A percentile compares a stretch with the other conserved stretches of the same genome.
Evolutionary conservation across 2,329 filamentous ascomycete genomes (phyloP).

Genomic region (Alternaria atra): DNA sequence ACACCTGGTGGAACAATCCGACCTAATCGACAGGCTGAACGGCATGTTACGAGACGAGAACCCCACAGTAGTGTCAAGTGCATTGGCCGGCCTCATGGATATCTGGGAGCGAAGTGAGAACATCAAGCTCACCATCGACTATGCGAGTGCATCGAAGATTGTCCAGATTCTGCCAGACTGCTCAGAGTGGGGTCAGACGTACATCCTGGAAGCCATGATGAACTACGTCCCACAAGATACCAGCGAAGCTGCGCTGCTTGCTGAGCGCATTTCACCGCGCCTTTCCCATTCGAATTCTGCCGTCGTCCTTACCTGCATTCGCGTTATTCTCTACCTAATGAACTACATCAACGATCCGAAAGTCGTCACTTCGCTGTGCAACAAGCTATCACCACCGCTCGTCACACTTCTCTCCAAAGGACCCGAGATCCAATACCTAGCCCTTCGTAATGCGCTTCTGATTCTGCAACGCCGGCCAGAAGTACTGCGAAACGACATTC

Average conservation of each 20-base stretch:
- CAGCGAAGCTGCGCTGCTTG: slow-evolving; percentile 84
- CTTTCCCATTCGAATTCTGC: slow-evolving; percentile 97
- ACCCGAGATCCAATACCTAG: slow-evolving; percentile 97
- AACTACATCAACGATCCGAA: slow-evolving; percentile 96
- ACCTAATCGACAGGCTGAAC: slow-evolving; percentile 92
- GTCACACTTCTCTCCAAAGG: slow-evolving; percentile 96
- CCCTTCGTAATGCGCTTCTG: slow-evolving; percentile 88
- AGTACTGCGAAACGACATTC: slow-evolving; percentile 93
- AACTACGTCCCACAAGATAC: slow-evolving; percentile 95
- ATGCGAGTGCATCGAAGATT: slow-evolving; percentile 96
- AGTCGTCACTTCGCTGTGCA: slow-evolving; percentile 84
- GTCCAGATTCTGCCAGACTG: slow-evolving; percentile 95
- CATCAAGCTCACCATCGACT: slow-evolving; percentile 98
- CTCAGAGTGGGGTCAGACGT: slow-evolving; percentile 99
- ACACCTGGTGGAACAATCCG: slow-evolving; percentile 86
- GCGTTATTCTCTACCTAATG: slow-evolving; percentile 96
- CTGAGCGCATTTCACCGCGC: slow-evolving; percentile 93
- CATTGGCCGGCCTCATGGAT: slow-evolving; percentile 89
- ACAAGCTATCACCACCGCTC: slow-evolving; percentile 92
- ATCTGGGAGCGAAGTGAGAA: slow-evolving; percentile 98
- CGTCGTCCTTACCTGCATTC: slow-evolving; percentile 93
- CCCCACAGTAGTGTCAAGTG: slow-evolving; percentile 94
- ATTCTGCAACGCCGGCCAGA: slow-evolving; percentile 94
- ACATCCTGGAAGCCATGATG: slow-evolving; percentile 97
- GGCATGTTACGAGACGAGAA: slow-evolving; percentile 92